Evolutionary conservation across 2,329 filamentous ascomycete genomes (phyloP).

Genomic region (Aspergillus sp.): DNA sequence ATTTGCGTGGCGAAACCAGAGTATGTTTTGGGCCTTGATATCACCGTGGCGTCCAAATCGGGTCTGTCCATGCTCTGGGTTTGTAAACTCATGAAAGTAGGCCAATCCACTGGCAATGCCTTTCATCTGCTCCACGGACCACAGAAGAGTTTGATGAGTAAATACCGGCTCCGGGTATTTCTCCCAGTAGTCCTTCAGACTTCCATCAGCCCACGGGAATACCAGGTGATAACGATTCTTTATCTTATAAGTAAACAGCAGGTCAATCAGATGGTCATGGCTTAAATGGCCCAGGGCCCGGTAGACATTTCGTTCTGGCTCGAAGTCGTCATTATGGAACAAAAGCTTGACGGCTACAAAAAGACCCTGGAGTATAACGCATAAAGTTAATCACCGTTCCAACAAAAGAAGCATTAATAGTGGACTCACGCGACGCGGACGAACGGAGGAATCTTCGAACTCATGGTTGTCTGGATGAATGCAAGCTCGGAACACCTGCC

Average conservation of each 20-base stretch:
- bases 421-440: neutral
- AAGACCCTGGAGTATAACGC: neutral
- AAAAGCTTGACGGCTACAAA: neutral
- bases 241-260: slow-evolving; percentile 27
- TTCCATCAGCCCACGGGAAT: slow-evolving; percentile 28
- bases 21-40: slow-evolving; percentile 41
- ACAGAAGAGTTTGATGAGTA: slow-evolving; percentile 17
- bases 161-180: slow-evolving; percentile 9
- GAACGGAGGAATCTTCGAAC: neutral
- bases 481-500: slow-evolving; percentile 6
- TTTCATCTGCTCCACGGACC: slow-evolving; percentile 29
- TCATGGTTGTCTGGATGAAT: slow-evolving; percentile 15
- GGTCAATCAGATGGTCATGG: slow-evolving; percentile 24
- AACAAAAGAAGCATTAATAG: too few relatives aligned
- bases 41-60: slow-evolving; percentile 35
- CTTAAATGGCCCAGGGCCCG: neutral
- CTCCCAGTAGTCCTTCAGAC: slow-evolving; percentile 28
- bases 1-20: slow-evolving; percentile 25
- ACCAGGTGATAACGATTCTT: slow-evolving; percentile 26
- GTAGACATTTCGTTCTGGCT: neutral
- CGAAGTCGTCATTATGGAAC: neutral
- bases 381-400: too few relatives aligned
- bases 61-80: neutral
- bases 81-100: slow-evolving; percentile 23
- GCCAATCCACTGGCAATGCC: slow-evolving; percentile 26